Base-by-base conservation (phyloP, 2,329 filamentous ascomycete genomes). In the Aspergillus costaricaensis region DNA sequence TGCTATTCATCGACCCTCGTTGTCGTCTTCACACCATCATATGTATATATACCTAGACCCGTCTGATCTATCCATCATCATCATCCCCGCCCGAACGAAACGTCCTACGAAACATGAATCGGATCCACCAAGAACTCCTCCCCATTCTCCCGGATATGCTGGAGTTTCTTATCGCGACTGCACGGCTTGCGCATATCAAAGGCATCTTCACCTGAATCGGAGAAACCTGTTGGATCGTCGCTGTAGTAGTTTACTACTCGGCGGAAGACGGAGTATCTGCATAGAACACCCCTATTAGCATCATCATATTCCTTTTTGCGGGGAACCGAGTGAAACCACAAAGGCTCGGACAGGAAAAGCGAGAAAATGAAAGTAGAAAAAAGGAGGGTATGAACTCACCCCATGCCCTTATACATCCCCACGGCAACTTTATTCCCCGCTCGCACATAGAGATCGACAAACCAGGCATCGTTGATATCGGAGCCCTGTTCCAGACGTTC, bases 171-270 rank as follows among this genome's bases (percentile, higher is more conserved):
- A 78, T 99, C 95, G 71, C 93, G 85, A 77, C 86, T 90, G 80
- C 94, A 86, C 39, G 92, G 86, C 76, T 97, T 98, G 66, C 95
- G 87, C 95, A 99, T 99, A 79, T 99, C 95, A 75, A 91, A 95
- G 17, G 94, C 95, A 80, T 98, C 94, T 77, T 96, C 92, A 54
- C 86, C 85, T 21, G 74, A 72, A 27, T 77, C 76, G 15, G 80
- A 80, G 62, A 84, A 81, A 9, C 83, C 85, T 3, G 86, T 85
- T 57, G 88, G 85, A 73, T 96, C 91, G 73, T 97, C 93, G 64
- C 90, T 91, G 72, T 99, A 99, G 77, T 99, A 99, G 70, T 90
- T 90, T 68, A 92, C 88, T 48, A 99, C 94, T 9, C 91, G 86
- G 49, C 95, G 85, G 78, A 90, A 99, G 50, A 98, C 90, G 60